Conservation (phyloP, 768 basidiomycete species). For the Kwoniella mangroviensis region DNA sequence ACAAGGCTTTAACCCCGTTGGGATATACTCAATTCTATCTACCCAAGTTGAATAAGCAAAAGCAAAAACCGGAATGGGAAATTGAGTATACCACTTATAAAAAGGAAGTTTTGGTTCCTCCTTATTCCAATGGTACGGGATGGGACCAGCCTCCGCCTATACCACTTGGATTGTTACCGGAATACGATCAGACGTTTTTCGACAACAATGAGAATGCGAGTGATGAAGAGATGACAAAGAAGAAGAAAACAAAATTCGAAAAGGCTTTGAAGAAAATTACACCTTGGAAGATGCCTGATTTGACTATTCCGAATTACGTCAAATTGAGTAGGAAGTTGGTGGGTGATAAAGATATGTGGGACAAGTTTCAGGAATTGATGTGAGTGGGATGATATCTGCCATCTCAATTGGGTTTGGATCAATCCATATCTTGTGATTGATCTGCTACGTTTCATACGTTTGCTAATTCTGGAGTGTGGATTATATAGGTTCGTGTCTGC, state of each 20-base stretch:
- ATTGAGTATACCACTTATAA: slow-evolving; percentile 78
- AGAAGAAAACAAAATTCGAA: slow-evolving; percentile 61
- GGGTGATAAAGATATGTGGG: slow-evolving; percentile 64
- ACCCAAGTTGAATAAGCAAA: slow-evolving; percentile 64
- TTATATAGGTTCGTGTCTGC: slow-evolving; percentile 5
- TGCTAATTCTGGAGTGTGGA: not conserved
- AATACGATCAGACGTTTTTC: slow-evolving; percentile 34
- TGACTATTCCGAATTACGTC: slow-evolving; percentile 79
- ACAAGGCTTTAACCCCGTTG: slow-evolving; percentile 72
- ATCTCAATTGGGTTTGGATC: too few relatives aligned
- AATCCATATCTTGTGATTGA: not conserved
- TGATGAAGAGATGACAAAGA: slow-evolving; percentile 57
- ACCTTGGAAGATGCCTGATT: slow-evolving; percentile 74
- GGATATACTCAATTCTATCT: slow-evolving; percentile 83
- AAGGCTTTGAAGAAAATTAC: slow-evolving; percentile 60
- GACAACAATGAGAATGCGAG: slow-evolving; percentile 34
- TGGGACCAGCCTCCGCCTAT: slow-evolving; percentile 36
- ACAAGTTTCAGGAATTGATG: slow-evolving; percentile 74
- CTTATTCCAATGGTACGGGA: slow-evolving; percentile 15
- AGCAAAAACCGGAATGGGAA: slow-evolving; percentile 69
- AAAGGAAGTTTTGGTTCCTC: slow-evolving; percentile 60
- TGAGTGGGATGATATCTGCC: slow-evolving; percentile 51
- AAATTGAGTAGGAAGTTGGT: slow-evolving; percentile 67
- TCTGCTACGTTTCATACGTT: not conserved
- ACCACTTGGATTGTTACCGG: slow-evolving; percentile 47